Evolutionary conservation across 192 early-diverging fungal species (phyloP).

Genomic region (Umbelopsis sp.): DNA sequence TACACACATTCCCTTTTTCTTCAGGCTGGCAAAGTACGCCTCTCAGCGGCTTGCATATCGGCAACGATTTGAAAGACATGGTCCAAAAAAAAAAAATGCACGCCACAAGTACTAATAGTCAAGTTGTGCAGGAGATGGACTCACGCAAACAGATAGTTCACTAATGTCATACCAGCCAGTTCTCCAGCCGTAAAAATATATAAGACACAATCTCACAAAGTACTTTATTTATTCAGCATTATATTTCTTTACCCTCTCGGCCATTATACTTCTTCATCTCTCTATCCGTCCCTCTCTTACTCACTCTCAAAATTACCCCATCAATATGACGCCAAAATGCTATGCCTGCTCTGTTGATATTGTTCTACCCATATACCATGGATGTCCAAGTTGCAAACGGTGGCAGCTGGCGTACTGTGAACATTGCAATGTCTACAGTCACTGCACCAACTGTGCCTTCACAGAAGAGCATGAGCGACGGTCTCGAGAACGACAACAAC

Average conservation of each 20-base stretch:
- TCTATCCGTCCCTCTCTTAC: neutral
- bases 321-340: neutral
- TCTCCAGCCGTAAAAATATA: neutral
- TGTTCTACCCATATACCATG: neutral
- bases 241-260: neutral
- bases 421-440: slow-evolving; percentile 18
- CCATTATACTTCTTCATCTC: neutral
- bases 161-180: neutral
- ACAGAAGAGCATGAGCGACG: slow-evolving; percentile 23
- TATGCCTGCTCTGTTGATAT: slow-evolving; percentile 7
- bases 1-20: neutral
- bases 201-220: neutral
- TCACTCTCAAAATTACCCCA: neutral
- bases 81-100: neutral
- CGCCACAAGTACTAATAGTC: neutral
- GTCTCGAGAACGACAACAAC: slow-evolving; percentile 17
- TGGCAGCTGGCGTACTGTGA: slow-evolving; percentile 13
- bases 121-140: neutral
- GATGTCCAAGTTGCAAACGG: slow-evolving; percentile 5
- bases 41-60: slow-evolving; percentile 4
- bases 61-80: neutral
- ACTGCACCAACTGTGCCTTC: slow-evolving; percentile 20
- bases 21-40: too few relatives aligned
- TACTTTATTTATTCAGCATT: neutral
- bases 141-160: neutral